Conservation (phyloP, 192 early-diverging fungal species). For the Cetraspora pellucida region DNA sequence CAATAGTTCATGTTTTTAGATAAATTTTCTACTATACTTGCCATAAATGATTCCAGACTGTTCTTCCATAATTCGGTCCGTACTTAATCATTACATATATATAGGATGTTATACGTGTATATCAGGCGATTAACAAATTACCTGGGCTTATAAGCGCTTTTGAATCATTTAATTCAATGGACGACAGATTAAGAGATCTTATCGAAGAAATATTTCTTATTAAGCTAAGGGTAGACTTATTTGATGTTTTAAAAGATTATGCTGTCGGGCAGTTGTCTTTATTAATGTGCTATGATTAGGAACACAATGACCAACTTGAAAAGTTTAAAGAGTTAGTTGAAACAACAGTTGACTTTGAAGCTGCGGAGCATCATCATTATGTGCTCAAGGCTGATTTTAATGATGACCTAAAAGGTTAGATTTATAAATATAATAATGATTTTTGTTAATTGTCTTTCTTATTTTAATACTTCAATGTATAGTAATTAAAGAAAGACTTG, state of each 20-base stretch:
- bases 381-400: conserved; percentile 87
- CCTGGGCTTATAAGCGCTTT: conserved; percentile 67
- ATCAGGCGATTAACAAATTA: conserved; percentile 79
- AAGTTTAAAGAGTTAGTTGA: conserved; percentile 84
- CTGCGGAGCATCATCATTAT: conserved; percentile 85
- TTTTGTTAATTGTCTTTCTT: conserved; percentile 20
- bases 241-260: neutral
- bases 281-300: conserved; percentile 30
- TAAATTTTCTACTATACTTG: too few species aligned
- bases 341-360: conserved; percentile 84
- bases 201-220: conserved; percentile 58
- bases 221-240: conserved; percentile 46
- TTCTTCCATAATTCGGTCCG: neutral
- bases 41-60: too few species aligned
- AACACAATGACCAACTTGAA: conserved; percentile 57
- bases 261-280: neutral
- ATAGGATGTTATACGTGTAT: conserved; percentile 84
- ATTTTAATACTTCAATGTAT: conserved; percentile 18
- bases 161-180: conserved; percentile 43
- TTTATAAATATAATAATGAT: neutral
- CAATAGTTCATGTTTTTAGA: neutral
- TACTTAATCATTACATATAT: neutral
- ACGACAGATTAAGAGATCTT: conserved; percentile 46
- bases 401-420: conserved; percentile 63
- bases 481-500: conserved; percentile 57